Base-by-base conservation (phyloP, 73 alveolate species). In the Symbiodinium natans region DNA sequence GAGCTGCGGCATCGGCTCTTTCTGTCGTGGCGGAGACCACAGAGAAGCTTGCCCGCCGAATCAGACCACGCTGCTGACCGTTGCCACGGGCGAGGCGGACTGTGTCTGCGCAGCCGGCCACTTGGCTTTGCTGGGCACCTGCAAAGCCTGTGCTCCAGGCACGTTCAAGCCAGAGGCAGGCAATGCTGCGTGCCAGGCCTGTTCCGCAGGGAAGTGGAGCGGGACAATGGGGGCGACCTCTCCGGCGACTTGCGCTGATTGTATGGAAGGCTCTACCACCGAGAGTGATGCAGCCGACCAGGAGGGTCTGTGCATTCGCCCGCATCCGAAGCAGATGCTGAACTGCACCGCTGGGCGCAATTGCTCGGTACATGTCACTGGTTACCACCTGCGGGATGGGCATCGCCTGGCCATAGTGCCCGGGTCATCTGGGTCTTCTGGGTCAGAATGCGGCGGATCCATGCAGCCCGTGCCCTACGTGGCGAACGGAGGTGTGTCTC, bases 251-350 rank as follows among this genome's bases (percentile, higher is more conserved):
- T 87, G 94, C 36, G 5, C 40, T 40, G n/a, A n/a, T n/a, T n/a
- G n/a, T n/a, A 54, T 59, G 41, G 27, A 54, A 54, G 94, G 94
- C 74, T 87, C 94, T 84, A 87, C 94, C 71, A 87, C 94, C 6
- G 84, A 74, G 7, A 10, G 2, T 33, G 34, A 63, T 1, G 94
- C 40, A 10, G 63, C 73, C 71, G 2, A 54, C 68, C n/a, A 40
- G 10, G 63, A 33, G 11, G n/a, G 34, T 6, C 68, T 87, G 6
- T 87, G 94, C 27, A 82, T 31, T 6, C 84, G 68, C 52, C 94
- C 94, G n/a, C 10, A 1, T 25, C 40, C 85, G 0, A 84, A 68
- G 13, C 85, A 87, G 27, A 36, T 23, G 34, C 74, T 41, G 6
- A 25, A 74, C 21, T 87, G 94, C 68, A 40, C 63, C 27, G 52